Evolutionary conservation across 2,329 filamentous ascomycete genomes (phyloP).

Genomic region (Xylariaceae sp.): DNA sequence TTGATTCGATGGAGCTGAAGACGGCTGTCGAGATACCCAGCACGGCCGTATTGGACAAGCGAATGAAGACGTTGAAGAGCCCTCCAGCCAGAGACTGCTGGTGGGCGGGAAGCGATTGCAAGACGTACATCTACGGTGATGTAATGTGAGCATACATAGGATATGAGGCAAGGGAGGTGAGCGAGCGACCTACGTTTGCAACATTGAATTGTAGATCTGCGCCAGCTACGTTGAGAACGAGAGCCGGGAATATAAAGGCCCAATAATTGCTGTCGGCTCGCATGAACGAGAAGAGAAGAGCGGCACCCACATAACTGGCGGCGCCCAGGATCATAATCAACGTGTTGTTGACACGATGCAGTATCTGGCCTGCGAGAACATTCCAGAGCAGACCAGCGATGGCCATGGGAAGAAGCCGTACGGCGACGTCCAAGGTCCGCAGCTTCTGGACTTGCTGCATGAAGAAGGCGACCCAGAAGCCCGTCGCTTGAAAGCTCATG

Average conservation of each 20-base stretch:
- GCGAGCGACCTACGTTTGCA: slow-evolving; percentile 48
- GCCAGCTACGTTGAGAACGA: slow-evolving; percentile 57
- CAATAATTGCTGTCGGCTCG: slow-evolving; percentile 53
- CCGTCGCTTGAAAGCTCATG: slow-evolving; percentile 54
- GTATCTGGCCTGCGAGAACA: slow-evolving; percentile 53
- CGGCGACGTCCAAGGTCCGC: slow-evolving; percentile 53
- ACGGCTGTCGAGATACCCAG: slow-evolving; percentile 59
- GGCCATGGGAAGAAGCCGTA: slow-evolving; percentile 61
- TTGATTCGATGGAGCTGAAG: slow-evolving; percentile 44
- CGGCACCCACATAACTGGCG: slow-evolving; percentile 35
- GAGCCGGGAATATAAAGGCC: slow-evolving; percentile 57
- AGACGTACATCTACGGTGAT: slow-evolving; percentile 56
- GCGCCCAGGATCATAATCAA: slow-evolving; percentile 48
- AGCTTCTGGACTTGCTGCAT: slow-evolving; percentile 53
- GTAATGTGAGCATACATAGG: background rate
- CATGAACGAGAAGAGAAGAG: slow-evolving; percentile 53
- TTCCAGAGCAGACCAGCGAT: slow-evolving; percentile 60
- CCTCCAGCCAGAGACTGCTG: slow-evolving; percentile 63
- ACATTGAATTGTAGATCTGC: slow-evolving; percentile 68
- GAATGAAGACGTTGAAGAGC: slow-evolving; percentile 62
- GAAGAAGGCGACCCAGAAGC: slow-evolving; percentile 61
- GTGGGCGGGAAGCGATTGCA: slow-evolving; percentile 56
- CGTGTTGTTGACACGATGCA: slow-evolving; percentile 61
- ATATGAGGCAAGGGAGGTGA: background rate
- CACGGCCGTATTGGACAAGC: slow-evolving; percentile 53